These are phyloP conservation scores for Blastobotrys malaysiensis DNA, from an alignment of 1,139 yeast species.

Conservation along the genomic window DNA sequence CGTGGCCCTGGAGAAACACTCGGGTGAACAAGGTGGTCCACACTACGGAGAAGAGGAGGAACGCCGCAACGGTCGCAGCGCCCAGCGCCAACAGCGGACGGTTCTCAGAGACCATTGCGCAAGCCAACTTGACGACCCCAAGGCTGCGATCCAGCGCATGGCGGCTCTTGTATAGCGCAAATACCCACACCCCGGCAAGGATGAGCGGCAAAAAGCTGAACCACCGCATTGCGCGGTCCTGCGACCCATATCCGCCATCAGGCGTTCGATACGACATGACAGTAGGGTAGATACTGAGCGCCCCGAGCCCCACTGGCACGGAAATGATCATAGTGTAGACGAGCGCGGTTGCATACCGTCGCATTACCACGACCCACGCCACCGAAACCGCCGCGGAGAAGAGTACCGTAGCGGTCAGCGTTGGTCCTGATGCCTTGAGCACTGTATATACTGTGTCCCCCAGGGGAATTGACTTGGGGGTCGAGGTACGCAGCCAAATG, in stretches of 20 bases:
- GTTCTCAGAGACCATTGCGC: conserved; percentile 33
- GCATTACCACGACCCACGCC: conserved; percentile 34
- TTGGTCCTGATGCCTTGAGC: conserved; percentile 27
- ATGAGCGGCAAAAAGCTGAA: conserved; percentile 31
- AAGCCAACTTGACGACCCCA: conserved; percentile 35
- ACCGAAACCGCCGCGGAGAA: conserved; percentile 29
- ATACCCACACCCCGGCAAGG: conserved; percentile 33
- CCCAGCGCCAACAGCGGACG: conserved; percentile 30
- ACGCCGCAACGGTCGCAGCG: conserved; percentile 26
- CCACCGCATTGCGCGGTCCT: conserved; percentile 37
- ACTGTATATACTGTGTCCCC: conserved; percentile 34
- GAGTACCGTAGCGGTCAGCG: conserved; percentile 28
- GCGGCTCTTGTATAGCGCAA: conserved; percentile 31
- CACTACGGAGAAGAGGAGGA: conserved; percentile 30
- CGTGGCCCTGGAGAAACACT: conserved; percentile 34
- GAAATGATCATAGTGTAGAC: conserved; percentile 33
- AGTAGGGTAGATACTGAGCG: conserved; percentile 29
- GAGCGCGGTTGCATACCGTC: conserved; percentile 30
- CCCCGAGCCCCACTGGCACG: conserved; percentile 32
- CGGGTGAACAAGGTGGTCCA: conserved; percentile 37
- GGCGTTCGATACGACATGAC: conserved; percentile 34
- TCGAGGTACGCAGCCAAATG: conserved; percentile 31
- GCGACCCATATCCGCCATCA: conserved; percentile 32
- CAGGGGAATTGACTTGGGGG: conserved; percentile 26
- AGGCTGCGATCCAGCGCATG: conserved; percentile 33